Evolutionary conservation across 306 rosid species (phyloP).

Genomic region (Malus sieversii): DNA sequence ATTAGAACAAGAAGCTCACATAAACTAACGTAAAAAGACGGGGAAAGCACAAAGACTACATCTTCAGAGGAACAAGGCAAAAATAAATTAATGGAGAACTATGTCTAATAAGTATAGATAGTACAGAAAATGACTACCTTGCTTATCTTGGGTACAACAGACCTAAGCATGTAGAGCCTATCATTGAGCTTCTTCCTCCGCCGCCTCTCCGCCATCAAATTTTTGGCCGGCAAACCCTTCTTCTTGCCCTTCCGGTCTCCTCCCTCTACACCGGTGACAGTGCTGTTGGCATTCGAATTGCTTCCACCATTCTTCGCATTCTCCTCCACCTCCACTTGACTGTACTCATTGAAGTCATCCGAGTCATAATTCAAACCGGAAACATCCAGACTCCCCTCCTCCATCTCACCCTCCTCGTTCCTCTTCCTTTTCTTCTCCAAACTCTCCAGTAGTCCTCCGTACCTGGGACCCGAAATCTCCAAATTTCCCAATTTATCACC

Average conservation of each 20-base stretch:
- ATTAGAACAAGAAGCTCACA: neutral
- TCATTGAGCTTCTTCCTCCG: constrained; percentile 93
- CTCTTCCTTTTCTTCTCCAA: constrained; percentile 35
- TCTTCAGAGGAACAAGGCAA: neutral
- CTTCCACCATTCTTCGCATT: constrained; percentile 28
- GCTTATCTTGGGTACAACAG: constrained; percentile 94
- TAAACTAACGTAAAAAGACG: neutral
- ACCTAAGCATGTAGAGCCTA: constrained; percentile 89
- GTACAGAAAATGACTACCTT: constrained; percentile 44
- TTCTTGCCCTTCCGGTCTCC: constrained; percentile 79
- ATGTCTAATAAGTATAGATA: too few relatives aligned
- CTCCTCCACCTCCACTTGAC: constrained; percentile 26
- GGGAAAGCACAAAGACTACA: neutral
- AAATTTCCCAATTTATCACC: constrained; percentile 30
- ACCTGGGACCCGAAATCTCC: constrained; percentile 36
- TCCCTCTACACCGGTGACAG: constrained; percentile 37
- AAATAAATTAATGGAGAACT: neutral
- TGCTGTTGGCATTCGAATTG: constrained; percentile 38
- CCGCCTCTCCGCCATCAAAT: constrained; percentile 96
- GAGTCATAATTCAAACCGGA: constrained; percentile 68
- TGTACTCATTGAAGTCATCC: constrained; percentile 43
- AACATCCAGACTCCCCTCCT: constrained; percentile 37
- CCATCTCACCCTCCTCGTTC: constrained; percentile 36
- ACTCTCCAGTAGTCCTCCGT: constrained; percentile 18
- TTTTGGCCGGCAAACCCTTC: constrained; percentile 80